These are phyloP conservation scores for Trametes maxima DNA, from an alignment of 768 basidiomycete genomes.

Conservation along the genomic window DNA sequence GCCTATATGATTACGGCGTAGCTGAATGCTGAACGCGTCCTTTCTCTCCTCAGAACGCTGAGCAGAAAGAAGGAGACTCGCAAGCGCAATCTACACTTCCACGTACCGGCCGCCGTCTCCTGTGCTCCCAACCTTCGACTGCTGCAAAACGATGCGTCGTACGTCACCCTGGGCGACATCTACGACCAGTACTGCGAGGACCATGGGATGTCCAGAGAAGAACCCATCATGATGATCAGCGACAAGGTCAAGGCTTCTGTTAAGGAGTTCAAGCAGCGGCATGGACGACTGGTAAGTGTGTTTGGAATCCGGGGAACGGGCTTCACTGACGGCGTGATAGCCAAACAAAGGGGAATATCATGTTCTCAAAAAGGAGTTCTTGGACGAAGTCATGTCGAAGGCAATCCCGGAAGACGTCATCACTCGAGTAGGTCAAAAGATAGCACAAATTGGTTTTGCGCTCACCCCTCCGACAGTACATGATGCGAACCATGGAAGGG, in stretches of 20 bases:
- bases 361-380: constrained; percentile 77
- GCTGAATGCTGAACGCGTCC: neutral
- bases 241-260: constrained; percentile 81
- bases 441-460: neutral
- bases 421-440: constrained; percentile 60
- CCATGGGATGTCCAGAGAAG: constrained; percentile 77
- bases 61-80: constrained; percentile 88
- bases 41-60: constrained; percentile 58
- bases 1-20: neutral
- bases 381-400: constrained; percentile 86
- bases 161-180: constrained; percentile 88
- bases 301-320: neutral
- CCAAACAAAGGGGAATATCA: constrained; percentile 69
- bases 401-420: constrained; percentile 90
- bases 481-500: constrained; percentile 81
- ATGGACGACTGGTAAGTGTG: constrained; percentile 20
- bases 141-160: constrained; percentile 90
- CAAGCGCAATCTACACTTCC: constrained; percentile 89
- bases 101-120: constrained; percentile 85
- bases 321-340: constrained; percentile 1
- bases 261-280: constrained; percentile 54
- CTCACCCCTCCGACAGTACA: constrained; percentile 61
- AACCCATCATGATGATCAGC: constrained; percentile 81
- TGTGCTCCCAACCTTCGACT: constrained; percentile 83
- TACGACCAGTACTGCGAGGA: constrained; percentile 88